Conservation (phyloP, 2,329 filamentous ascomycete genomes). For the Pleomassaria siparia region DNA sequence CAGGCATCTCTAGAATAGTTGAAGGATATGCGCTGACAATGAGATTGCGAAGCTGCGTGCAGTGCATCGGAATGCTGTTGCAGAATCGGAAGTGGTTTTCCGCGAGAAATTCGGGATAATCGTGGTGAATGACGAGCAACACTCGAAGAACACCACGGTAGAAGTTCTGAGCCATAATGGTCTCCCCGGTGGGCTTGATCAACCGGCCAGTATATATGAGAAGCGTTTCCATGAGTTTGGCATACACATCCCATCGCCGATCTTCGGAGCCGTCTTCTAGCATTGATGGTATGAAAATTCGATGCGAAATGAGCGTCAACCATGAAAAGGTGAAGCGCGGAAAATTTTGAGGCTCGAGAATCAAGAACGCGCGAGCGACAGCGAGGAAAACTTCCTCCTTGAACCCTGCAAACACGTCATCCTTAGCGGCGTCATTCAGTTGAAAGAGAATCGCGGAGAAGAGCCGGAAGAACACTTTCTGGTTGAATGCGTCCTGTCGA, state of each 20-base stretch:
- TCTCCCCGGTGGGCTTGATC: slow-evolving; percentile 71
- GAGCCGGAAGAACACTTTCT: slow-evolving; percentile 87
- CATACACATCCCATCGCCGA: slow-evolving; percentile 74
- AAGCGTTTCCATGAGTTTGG: slow-evolving; percentile 71
- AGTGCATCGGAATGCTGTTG: slow-evolving; percentile 78
- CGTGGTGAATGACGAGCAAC: slow-evolving; percentile 83
- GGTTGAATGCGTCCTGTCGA: slow-evolving; percentile 78
- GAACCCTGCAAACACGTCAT: slow-evolving; percentile 50
- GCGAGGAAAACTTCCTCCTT: slow-evolving; percentile 70
- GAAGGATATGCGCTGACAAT: slow-evolving; percentile 79
- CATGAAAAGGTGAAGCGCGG: slow-evolving; percentile 85
- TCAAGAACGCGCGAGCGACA: slow-evolving; percentile 70
- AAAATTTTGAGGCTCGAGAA: slow-evolving; percentile 74
- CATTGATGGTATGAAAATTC: slow-evolving; percentile 78
- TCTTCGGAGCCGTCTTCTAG: slow-evolving; percentile 56
- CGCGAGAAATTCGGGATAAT: slow-evolving; percentile 90
- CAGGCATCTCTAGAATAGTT: slow-evolving; percentile 69
- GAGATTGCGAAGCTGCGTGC: slow-evolving; percentile 84
- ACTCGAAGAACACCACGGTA: slow-evolving; percentile 84
- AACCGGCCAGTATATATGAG: slow-evolving; percentile 76
- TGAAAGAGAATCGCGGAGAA: slow-evolving; percentile 83
- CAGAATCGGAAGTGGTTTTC: slow-evolving; percentile 83
- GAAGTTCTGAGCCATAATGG: slow-evolving; percentile 73
- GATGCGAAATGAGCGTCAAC: slow-evolving; percentile 80
- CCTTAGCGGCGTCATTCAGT: slow-evolving; percentile 61